Percentiles rank a stretch among this genome's conserved stretches.
These are phyloP conservation scores for Lepidium campestre DNA, from an alignment of 441 rosid species.

Conservation along the genomic window DNA sequence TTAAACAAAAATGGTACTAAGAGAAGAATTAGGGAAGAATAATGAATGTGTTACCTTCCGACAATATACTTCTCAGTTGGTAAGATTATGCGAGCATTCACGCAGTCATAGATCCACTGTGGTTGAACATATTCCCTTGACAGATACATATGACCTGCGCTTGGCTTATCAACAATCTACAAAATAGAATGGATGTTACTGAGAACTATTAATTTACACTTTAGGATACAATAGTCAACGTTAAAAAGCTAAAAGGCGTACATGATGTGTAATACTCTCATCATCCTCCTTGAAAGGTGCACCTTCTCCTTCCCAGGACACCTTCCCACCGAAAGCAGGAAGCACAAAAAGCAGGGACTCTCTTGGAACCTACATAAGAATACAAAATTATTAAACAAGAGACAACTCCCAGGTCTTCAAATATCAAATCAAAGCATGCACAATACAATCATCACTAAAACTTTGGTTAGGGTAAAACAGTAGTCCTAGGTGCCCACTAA, in stretches of 20 bases:
- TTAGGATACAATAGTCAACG: neutral
- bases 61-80: conserved; percentile 68
- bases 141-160: conserved; percentile 69
- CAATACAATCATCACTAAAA: neutral
- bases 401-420: neutral
- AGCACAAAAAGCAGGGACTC: conserved; percentile 83
- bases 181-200: conserved; percentile 3
- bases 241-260: conserved; percentile 25
- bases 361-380: conserved; percentile 63
- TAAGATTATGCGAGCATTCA: conserved; percentile 71
- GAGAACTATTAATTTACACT: neutral
- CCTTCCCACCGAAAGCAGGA: conserved; percentile 89
- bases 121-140: conserved; percentile 91
- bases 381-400: neutral
- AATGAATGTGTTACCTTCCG: conserved; percentile 54
- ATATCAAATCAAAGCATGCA: neutral
- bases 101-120: conserved; percentile 83
- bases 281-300: conserved; percentile 77
- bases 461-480: neutral
- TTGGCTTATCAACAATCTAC: conserved; percentile 90
- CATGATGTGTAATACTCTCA: conserved; percentile 87
- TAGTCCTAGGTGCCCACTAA: neutral
- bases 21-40: neutral
- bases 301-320: conserved; percentile 97
- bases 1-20: neutral